Evolutionary conservation across 2,329 filamentous ascomycete genomes (phyloP), one percentile per base, ranked within the genome.

Genomic region (Chrysoporthe cubensis): DNA sequence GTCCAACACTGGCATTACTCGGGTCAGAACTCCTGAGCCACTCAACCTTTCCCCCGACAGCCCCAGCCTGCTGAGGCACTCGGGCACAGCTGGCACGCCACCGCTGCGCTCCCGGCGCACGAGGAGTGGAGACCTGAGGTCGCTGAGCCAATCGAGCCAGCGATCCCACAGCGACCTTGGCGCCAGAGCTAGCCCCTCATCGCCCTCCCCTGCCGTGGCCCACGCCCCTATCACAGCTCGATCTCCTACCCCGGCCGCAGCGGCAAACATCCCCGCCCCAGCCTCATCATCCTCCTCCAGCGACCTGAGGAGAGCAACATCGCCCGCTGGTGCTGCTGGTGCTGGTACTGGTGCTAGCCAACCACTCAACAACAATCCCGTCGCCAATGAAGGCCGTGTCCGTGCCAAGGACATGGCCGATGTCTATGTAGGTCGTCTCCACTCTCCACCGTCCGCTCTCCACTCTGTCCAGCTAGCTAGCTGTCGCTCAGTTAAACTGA

Each of bases 401-500:
- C 92, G 92, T 79, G 83, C 90, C 77, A 91, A 89, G 84, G 91
- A 90, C 82, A 97, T 97, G 93, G 86, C 92, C 79, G 93, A 97
- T 85, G 90, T 97, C 82, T 97, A 92, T 83, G 94, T 97, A 88
- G 91, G 93, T 91, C 65, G 48, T 73, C 72, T 67, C 70, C 71
- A 69, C 71, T 65, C 69, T 69, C 67, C 63, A 43, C 21, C 16
- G 18, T 21, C n/a, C 13, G 4, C 57, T 60, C 57, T 26, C 34
- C 57, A 40, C 56, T 34, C n/a, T 21, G 16, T 40, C 34, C 16
- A 37, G 16, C 37, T 32, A 18, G 54, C 58, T 21, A 13, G 65
- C 44, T 58, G 43, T 48, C 59, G 65, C 48, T 63, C 48, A 42
- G 46, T 43, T 54, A 69, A n/a, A 71, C 72, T 70, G 69, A 71